Evolutionary conservation across 1,284 basidiomycete species (phyloP), one percentile per base, ranked within the genome.

Genomic region (Irpex sp.): DNA sequence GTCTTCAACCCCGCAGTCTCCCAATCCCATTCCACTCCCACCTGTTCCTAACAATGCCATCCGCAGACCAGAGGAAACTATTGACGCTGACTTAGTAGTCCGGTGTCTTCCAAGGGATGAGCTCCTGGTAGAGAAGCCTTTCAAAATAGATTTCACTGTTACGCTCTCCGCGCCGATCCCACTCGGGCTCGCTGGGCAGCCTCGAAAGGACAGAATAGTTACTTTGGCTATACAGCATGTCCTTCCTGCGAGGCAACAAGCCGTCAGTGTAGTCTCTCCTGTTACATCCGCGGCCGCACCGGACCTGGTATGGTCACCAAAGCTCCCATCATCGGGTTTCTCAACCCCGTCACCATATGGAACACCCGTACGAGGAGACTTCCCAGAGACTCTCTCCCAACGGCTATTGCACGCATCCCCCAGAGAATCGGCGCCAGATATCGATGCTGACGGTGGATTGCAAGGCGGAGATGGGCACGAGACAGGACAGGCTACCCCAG

Each of bases 161-260:
- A 78, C 79, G 19, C 71, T 86, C 13, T 81, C 82, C 7, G 79
- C 79, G 3, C 67, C 76, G 4, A 69, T 81, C 3, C 77, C 79
- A 6, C 57, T 67, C 17, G 57, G 67, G 1, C 65, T 61, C 0
- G 68, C 69, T 6, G 73, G 71, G 46, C 73, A 70, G 53, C 68
- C 70, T 1, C 69, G 74, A 26, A 74, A 75, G 19, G 70, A 72
- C 35, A 79, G 85, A 5, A 69, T 78, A 5, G 65, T 90, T 17
- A 76, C 74, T 8, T 72, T 92, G 21, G 87, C 81, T 8, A 78
- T 91, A 4, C 91, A 93, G 67, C 88, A 90, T 67, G 74, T 88
- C 9, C 79, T 80, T 50, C 77, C 79, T 17, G 77, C 76, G 47
- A 77, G 72, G 3, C 66, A 71, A 5, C 67, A 68, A 3, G 54